Evolutionary conservation across 805 yeast species (phyloP), one percentile per base, ranked within the genome.

Genomic region (Candida takata): DNA sequence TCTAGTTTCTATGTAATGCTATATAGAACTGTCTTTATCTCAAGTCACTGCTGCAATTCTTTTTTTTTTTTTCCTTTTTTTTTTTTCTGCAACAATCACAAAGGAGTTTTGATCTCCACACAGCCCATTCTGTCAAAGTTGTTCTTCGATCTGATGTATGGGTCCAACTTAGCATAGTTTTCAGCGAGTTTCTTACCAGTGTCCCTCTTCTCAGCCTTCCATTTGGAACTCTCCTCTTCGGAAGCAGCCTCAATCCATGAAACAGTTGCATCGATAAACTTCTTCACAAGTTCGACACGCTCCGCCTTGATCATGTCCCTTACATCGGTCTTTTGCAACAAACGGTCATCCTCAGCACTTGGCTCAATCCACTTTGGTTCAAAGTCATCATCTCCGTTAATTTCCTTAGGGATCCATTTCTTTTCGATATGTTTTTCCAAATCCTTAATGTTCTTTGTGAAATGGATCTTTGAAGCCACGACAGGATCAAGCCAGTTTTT

Each of bases 401-500:
- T 59, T 27, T 70, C 74, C 44, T 66, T 62, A 21, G 95, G 88
- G 43, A 92, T 69, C 49, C 74, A 66, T 19, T 73, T 64, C 20
- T 61, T 54, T 30, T 73, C 77, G 27, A 90, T 74, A 55, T 65
- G 75, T 47, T 80, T 69, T 31, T 64, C 66, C 49, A 90, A 61
- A 37, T 92, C 97, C 38, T 76, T 72, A 18, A 65, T 56, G 45
- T 67, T 67, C 52, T 83, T 81, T 17, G 95, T 84, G 62, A 90
- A 92, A 29, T 75, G 73, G 49, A 92, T 85, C 61, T 90, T 90
- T 18, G 90, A 70, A 0, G 96, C 95, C 37, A 90, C 97, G 17
- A 85, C 96, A 3, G 97, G 97, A 56, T 92, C 97, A 38, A 90
- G 67, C 97, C 97, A 90, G 49, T 80, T 79, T 59, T 85, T 86